A percentile compares a stretch with the other conserved stretches of the same genome.
These are phyloP conservation scores for Dendrocalamus sinicus DNA, from an alignment of 176 grass and related monocot genomes.

Conservation along the genomic window DNA sequence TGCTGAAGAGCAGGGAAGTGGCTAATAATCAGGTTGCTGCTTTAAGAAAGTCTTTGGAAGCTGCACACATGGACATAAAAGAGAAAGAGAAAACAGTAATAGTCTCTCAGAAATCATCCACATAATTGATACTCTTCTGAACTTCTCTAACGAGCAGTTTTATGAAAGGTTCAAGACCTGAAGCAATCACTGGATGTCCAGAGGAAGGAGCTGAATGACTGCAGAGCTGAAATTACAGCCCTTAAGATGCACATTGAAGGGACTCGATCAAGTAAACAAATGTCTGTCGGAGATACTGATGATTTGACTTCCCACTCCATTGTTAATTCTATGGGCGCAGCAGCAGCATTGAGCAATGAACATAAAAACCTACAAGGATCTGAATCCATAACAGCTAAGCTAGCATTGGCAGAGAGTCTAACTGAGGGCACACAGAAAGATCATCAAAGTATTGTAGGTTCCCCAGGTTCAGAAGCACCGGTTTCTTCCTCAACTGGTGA, in stretches of 20 bases:
- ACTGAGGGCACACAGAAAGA: conserved; percentile 42
- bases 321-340: conserved; percentile 52
- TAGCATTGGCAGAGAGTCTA: conserved; percentile 15
- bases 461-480: conserved; percentile 46
- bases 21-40: conserved; percentile 61
- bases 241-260: conserved; percentile 99
- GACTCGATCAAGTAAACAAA: conserved; percentile 66
- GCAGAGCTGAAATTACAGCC: conserved; percentile 92
- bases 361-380: conserved; percentile 48
- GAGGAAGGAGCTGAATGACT: conserved; percentile 86
- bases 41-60: conserved; percentile 78
- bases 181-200: conserved; percentile 80
- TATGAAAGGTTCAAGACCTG: conserved; percentile 82
- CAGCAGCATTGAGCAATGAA: conserved; percentile 41
- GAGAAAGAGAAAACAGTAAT: conserved; percentile 89
- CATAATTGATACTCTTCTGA: conserved; percentile 36
- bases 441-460: conserved; percentile 36
- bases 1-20: conserved; percentile 69
- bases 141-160: conserved; percentile 44
- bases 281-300: conserved; percentile 44
- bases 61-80: conserved; percentile 80
- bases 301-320: conserved; percentile 32
- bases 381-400: conserved; percentile 46
- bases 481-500: conserved; percentile 44
- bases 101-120: conserved; percentile 36